Percentiles rank a stretch among this genome's conserved stretches.
Evolutionary conservation across 148 eudicot species (phyloP).

Genomic region (Gaultheria prostrata): DNA sequence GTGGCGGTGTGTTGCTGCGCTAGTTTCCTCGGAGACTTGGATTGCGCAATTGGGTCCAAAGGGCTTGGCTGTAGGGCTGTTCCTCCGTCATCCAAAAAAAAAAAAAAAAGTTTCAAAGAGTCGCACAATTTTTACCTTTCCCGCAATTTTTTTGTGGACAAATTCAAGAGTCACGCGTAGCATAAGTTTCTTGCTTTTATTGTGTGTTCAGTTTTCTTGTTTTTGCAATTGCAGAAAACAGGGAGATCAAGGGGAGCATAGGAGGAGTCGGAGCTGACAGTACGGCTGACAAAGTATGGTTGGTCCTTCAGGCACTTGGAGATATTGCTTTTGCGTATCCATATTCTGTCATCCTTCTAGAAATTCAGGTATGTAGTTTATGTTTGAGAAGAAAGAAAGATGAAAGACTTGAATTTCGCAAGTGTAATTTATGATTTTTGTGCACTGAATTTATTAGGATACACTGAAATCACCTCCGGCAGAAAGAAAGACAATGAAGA

Average conservation of each 20-base stretch:
- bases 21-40: too few relatives aligned
- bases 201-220: neutral
- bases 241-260: slow-evolving; percentile 50
- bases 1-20: too few relatives aligned
- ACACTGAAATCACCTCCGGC: slow-evolving; percentile 59
- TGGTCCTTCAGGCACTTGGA: slow-evolving; percentile 56
- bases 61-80: too few relatives aligned
- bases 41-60: too few relatives aligned
- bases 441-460: slow-evolving; percentile 27
- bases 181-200: neutral
- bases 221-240: slow-evolving; percentile 34
- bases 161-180: neutral
- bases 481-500: slow-evolving; percentile 62
- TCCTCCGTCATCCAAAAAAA: too few relatives aligned
- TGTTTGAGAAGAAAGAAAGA: neutral
- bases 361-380: slow-evolving; percentile 30
- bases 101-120: too few relatives aligned
- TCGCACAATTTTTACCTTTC: neutral
- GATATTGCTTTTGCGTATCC: slow-evolving; percentile 63
- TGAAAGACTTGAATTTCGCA: neutral
- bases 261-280: slow-evolving; percentile 37
- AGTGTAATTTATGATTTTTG: neutral
- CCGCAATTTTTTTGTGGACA: neutral
- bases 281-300: slow-evolving; percentile 32
- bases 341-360: slow-evolving; percentile 39